Percentiles rank a stretch among this genome's conserved stretches.
Evolutionary conservation across 768 basidiomycete species (phyloP).

Genomic region (Termitomyces sp.): DNA sequence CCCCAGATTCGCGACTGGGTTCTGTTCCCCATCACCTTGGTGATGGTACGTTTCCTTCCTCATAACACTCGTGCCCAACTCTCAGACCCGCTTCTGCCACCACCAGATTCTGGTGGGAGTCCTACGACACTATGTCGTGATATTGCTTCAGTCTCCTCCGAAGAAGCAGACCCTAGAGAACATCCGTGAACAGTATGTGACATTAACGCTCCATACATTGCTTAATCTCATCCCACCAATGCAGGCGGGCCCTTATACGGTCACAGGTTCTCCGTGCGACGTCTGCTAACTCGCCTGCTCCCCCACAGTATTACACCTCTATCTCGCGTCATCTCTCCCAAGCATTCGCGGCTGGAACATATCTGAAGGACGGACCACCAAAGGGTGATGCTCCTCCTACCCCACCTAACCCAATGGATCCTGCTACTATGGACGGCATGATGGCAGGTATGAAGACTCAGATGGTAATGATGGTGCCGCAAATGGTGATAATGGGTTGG

Average conservation of each 20-base stretch:
- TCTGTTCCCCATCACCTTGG: slow-evolving; percentile 92
- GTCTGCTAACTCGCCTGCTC: slow-evolving; percentile 77
- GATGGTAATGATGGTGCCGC: slow-evolving; percentile 98
- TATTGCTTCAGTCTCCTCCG: slow-evolving; percentile 79
- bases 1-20: slow-evolving; percentile 96
- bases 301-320: slow-evolving; percentile 65
- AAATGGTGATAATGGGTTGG: slow-evolving; percentile 99
- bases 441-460: slow-evolving; percentile 99
- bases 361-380: slow-evolving; percentile 83
- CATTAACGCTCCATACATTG: neutral
- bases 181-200: slow-evolving; percentile 88
- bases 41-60: slow-evolving; percentile 67
- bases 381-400: slow-evolving; percentile 54
- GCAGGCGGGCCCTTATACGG: slow-evolving; percentile 73
- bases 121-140: slow-evolving; percentile 86
- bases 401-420: slow-evolving; percentile 87
- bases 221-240: slow-evolving; percentile 5
- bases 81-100: neutral
- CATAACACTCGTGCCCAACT: neutral
- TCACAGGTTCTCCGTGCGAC: slow-evolving; percentile 84
- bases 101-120: slow-evolving; percentile 87
- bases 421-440: slow-evolving; percentile 94
- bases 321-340: slow-evolving; percentile 73
- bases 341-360: slow-evolving; percentile 71
- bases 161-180: slow-evolving; percentile 75